Conservation (phyloP, 176 grass and related monocot genomes). For the Oryza rufipogon region DNA sequence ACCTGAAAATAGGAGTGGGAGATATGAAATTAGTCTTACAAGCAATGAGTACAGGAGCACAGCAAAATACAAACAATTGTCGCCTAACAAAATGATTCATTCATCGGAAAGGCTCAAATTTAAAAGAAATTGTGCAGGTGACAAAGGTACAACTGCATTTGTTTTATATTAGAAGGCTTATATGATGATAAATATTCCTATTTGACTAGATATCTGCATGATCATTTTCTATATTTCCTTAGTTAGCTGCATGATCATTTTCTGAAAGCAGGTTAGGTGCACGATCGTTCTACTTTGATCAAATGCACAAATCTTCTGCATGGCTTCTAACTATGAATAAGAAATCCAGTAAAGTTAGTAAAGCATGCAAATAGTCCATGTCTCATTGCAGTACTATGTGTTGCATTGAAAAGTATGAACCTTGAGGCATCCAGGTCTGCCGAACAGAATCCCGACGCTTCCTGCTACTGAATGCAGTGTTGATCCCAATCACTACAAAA, state of each 20-base stretch:
- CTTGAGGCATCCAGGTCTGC: slow-evolving; percentile 95
- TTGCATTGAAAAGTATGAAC: slow-evolving; percentile 41
- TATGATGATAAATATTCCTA: slow-evolving; percentile 11
- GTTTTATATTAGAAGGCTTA: neutral
- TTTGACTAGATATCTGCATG: neutral
- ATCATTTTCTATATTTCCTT: neutral
- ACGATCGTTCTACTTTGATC: neutral
- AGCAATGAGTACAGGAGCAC: slow-evolving; percentile 8
- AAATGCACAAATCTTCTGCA: slow-evolving; percentile 20
- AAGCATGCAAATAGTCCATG: neutral
- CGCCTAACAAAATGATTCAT: slow-evolving; percentile 7
- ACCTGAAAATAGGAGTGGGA: slow-evolving; percentile 44
- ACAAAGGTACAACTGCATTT: neutral
- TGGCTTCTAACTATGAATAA: slow-evolving; percentile 28
- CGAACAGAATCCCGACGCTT: slow-evolving; percentile 94
- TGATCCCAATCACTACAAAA: slow-evolving; percentile 85
- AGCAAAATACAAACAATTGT: slow-evolving; percentile 15
- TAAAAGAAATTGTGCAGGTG: slow-evolving; percentile 3
- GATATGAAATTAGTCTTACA: slow-evolving; percentile 24
- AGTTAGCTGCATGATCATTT: neutral
- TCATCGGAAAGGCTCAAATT: neutral
- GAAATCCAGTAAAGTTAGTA: neutral
- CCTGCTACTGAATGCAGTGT: slow-evolving; percentile 94
- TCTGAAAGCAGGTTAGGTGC: neutral
- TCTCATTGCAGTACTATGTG: neutral